Percentiles rank a stretch among this genome's conserved stretches.
These are phyloP conservation scores for Astrephomene gubernaculifera DNA, from an alignment of 139 green algal genomes.

Conservation along the genomic window DNA sequence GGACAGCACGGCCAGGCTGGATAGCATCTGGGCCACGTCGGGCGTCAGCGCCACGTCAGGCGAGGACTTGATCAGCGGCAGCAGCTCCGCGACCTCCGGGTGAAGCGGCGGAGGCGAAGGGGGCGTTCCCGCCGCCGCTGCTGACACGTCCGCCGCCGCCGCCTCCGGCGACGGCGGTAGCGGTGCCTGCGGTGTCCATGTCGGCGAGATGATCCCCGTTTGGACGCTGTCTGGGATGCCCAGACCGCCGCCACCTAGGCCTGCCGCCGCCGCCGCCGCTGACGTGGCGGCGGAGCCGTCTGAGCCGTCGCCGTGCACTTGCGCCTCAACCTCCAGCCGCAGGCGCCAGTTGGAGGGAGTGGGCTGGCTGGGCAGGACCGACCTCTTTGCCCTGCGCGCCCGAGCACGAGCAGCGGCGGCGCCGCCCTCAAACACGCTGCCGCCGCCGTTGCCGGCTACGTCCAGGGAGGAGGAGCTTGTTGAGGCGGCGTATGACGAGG, in stretches of 20 bases:
- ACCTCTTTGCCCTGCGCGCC: neutral
- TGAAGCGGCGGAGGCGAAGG: conserved; percentile 24
- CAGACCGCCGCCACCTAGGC: neutral
- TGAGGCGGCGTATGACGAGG: neutral
- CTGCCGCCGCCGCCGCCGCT: neutral
- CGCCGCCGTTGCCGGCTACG: neutral
- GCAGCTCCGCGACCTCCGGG: conserved; percentile 46
- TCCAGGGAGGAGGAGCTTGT: neutral
- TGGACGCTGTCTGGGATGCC: conserved; percentile 27
- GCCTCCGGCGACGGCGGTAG: neutral
- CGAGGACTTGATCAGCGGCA: conserved; percentile 24
- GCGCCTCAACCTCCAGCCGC: conserved; percentile 38
- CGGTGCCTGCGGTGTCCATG: neutral
- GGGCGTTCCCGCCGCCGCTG: neutral
- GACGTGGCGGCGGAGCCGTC: neutral
- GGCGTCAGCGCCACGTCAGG: conserved; percentile 22
- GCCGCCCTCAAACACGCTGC: neutral
- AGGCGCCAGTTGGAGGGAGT: conserved; percentile 38
- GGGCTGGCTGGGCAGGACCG: conserved; percentile 8
- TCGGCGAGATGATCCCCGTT: conserved; percentile 27
- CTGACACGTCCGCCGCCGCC: too few species aligned
- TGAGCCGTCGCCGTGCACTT: conserved; percentile 15
- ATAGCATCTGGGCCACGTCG: conserved; percentile 23
- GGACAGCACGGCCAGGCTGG: neutral
- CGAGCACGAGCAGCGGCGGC: neutral